phyloP scores from a whole-genome alignment of 106 monocot genomes.

The Triglochin maritima region DNA sequence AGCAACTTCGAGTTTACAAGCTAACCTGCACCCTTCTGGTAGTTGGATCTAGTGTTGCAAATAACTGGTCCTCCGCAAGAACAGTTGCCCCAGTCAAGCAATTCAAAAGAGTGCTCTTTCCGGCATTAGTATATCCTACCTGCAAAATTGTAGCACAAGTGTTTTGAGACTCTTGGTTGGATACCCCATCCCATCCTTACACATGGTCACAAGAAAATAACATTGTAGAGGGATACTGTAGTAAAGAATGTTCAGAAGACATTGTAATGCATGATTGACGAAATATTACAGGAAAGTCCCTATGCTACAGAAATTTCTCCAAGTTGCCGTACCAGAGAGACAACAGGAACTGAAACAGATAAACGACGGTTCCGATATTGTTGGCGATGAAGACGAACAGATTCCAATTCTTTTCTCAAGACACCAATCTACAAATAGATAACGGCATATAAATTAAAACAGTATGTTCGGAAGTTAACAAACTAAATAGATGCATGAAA shows the following conservation, averaged over 20 bases:
- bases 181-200: too few relatives aligned
- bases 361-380: constrained; percentile 81
- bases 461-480: background rate
- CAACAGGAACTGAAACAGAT: constrained; percentile 95
- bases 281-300: background rate
- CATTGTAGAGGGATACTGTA: too few relatives aligned
- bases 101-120: constrained; percentile 93
- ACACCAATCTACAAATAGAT: constrained; percentile 46
- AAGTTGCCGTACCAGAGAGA: constrained; percentile 61
- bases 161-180: too few relatives aligned
- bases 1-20: background rate
- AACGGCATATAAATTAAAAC: background rate
- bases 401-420: constrained; percentile 86
- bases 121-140: constrained; percentile 99
- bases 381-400: constrained; percentile 81
- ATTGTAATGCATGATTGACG: background rate
- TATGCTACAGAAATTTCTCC: background rate
- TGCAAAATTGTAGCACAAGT: constrained; percentile 13
- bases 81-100: constrained; percentile 87
- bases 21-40: constrained; percentile 80
- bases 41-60: constrained; percentile 97
- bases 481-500: background rate
- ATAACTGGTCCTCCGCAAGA: constrained; percentile 80
- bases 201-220: too few relatives aligned
- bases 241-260: too few relatives aligned